A percentile compares a stretch with the other conserved stretches of the same genome.
These are phyloP conservation scores for Wallemia hederae DNA, from an alignment of 1,284 basidiomycete species.

Conservation along the genomic window DNA sequence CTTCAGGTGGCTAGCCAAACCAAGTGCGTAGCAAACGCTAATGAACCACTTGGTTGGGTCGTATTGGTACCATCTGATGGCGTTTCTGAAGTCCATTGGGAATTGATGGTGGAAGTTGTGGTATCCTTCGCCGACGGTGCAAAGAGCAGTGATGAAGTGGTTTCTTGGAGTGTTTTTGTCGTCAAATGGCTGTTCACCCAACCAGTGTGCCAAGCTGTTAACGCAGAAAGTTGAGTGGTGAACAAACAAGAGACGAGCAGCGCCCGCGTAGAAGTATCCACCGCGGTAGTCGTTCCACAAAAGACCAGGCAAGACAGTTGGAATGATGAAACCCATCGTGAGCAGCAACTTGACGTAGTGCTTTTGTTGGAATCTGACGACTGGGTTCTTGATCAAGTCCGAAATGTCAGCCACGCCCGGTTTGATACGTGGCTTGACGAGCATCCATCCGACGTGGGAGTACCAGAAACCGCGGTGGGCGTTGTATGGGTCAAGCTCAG, in stretches of 20 bases:
- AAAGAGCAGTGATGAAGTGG: slow-evolving; percentile 58
- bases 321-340: slow-evolving; percentile 40
- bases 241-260: slow-evolving; percentile 51
- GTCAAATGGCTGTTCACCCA: slow-evolving; percentile 70
- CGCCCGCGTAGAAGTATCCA: slow-evolving; percentile 61
- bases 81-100: slow-evolving; percentile 80
- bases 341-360: slow-evolving; percentile 44
- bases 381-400: slow-evolving; percentile 42
- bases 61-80: slow-evolving; percentile 60
- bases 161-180: slow-evolving; percentile 82
- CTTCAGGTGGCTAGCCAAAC: slow-evolving; percentile 62
- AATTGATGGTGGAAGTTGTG: slow-evolving; percentile 93
- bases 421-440: slow-evolving; percentile 58
- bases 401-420: slow-evolving; percentile 68
- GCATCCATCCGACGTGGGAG: slow-evolving; percentile 77
- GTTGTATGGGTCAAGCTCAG: slow-evolving; percentile 76
- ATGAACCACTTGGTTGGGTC: slow-evolving; percentile 61
- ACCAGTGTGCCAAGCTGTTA: slow-evolving; percentile 80
- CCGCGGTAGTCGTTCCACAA: slow-evolving; percentile 59
- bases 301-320: slow-evolving; percentile 43
- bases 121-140: slow-evolving; percentile 74
- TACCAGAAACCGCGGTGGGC: slow-evolving; percentile 46
- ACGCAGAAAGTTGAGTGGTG: slow-evolving; percentile 90
- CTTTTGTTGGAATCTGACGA: slow-evolving; percentile 65
- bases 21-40: slow-evolving; percentile 29